phyloP scores from a whole-genome alignment of 1,139 yeast species.

The Suhomyces maxii region DNA sequence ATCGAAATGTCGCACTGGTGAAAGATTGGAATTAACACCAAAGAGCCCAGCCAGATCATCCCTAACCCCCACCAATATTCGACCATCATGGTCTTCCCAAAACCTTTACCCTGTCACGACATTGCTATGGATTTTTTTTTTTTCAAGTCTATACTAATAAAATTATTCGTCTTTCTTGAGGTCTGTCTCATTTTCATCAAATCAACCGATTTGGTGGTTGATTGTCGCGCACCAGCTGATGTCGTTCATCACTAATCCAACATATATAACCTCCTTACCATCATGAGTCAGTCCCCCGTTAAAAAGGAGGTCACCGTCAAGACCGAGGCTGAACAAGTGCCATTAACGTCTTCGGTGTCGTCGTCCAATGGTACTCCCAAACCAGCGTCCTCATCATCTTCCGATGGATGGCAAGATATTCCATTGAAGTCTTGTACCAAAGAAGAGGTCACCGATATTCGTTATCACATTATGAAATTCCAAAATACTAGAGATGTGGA shows the following conservation, averaged over 20 bases:
- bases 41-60: no score
- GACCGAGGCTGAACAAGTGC: constrained; percentile 17
- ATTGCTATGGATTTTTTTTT: no score
- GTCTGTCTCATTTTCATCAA: neutral
- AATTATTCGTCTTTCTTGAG: no score
- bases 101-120: no score
- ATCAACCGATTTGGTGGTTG: neutral
- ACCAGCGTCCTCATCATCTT: constrained; percentile 4
- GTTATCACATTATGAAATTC: constrained; percentile 82
- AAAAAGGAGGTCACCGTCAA: constrained; percentile 30
- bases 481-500: constrained; percentile 72
- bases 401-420: constrained; percentile 56
- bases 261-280: constrained; percentile 1
- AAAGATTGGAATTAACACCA: no score
- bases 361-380: constrained; percentile 12
- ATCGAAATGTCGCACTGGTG: no score
- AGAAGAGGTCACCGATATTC: constrained; percentile 69
- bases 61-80: no score
- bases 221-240: neutral
- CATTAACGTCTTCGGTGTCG: constrained; percentile 2
- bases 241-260: neutral
- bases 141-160: no score
- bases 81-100: no score
- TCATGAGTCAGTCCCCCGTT: constrained; percentile 27
- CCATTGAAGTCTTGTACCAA: constrained; percentile 71